These are phyloP conservation scores for Vanrija pseudolonga DNA, from an alignment of 1,284 basidiomycete genomes.

Conservation along the genomic window DNA sequence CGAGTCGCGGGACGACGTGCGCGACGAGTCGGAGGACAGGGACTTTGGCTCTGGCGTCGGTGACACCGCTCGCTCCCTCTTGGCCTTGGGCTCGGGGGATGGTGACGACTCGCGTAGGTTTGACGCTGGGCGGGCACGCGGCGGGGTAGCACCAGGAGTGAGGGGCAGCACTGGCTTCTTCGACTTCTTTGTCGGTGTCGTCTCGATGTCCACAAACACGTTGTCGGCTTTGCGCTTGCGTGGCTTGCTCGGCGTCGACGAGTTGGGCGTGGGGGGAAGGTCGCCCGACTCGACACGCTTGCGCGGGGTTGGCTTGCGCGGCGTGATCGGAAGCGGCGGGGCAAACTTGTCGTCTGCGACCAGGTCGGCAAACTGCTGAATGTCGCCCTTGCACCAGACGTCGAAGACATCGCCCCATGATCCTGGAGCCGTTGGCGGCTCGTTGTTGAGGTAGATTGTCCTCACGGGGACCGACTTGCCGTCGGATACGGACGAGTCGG, in stretches of 20 bases:
- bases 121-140: not conserved
- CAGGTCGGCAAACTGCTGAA: conserved; percentile 66
- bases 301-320: not conserved
- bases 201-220: not conserved
- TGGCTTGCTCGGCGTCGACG: not conserved
- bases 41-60: no score
- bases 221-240: not conserved
- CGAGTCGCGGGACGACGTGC: not conserved
- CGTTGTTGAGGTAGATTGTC: conserved; percentile 80
- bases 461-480: conserved; percentile 54
- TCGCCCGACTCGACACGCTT: not conserved
- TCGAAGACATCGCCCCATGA: conserved; percentile 93
- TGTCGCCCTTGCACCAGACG: conserved; percentile 83
- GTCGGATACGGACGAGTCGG: conserved; percentile 11
- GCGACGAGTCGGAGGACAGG: no score
- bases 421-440: conserved; percentile 77
- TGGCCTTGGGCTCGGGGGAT: not conserved
- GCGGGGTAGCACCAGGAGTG: not conserved
- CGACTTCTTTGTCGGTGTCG: conserved; percentile 6
- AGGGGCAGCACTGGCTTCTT: not conserved
- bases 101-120: not conserved
- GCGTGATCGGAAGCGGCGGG: not conserved
- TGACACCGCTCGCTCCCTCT: no score
- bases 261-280: not conserved
- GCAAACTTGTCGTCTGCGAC: conserved; percentile 13